Base-by-base conservation (phyloP, 2,329 filamentous ascomycete species). In the Clonostachys rosea region DNA sequence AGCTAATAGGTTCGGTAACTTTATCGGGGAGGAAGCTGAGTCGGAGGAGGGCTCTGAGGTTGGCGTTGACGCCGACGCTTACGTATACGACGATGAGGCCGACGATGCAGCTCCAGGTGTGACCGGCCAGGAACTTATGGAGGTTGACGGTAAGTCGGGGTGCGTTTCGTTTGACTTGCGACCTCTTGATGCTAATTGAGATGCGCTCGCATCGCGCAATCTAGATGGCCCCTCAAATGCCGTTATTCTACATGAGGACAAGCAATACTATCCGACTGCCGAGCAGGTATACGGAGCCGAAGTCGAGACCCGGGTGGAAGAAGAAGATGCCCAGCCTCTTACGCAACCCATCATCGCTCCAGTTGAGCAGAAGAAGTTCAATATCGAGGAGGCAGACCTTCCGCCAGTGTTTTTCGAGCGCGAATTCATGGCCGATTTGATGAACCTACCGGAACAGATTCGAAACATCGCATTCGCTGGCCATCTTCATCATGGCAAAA, bases 211-310 rank as follows among this genome's bases (percentile, higher is more conserved):
- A 30, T 37, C 24, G 40, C 40, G n/a, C 45, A 48, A 51, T 34
- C 9, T 54, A 80, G 83, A 90, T 65, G 91, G 88, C 13, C 89
- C 92, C 5, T 96, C 91, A 6, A 99, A 97, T 66, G 92, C 94
- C 45, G 91, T 99, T n/a, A 81, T 99, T 49, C 80, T 99, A 42
- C 94, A 99, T 70, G 94, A 99, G 75, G 94, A 99, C 72, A 99
- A 99, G 68, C 94, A 97, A 65, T 99, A 99, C 69, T 99, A 99
- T 64, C 94, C 94, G 33, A 96, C 91, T n/a, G 94, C 94, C 48
- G 86, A 92, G 62, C 94, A 99, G 67, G 85, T 96, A 40, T 99
- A 97, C 64, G 94, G 94, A 45, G 79, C 84, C 57, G 91, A 94
- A 69, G 94, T 99, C 58, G 94, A 99, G 70, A 94, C 92, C 2